Conservation (phyloP, 2,329 filamentous ascomycete species). For the Didymella segeticola region DNA sequence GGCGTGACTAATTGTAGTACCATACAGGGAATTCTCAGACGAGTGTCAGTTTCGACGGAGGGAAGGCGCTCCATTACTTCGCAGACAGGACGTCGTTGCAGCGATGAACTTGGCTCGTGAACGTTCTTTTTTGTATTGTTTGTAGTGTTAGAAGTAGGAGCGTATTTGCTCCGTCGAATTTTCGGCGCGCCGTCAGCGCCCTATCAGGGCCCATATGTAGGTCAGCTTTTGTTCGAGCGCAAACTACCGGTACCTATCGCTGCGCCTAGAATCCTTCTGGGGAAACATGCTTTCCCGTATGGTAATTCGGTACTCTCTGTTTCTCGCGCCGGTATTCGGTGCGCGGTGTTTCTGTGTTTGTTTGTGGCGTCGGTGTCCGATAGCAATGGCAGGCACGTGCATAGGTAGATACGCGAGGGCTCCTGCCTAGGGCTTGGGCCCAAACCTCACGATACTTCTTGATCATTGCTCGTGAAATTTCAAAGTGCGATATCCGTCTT, state of each 20-base stretch:
- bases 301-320: not conserved
- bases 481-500: not conserved
- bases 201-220: not conserved
- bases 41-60: no score
- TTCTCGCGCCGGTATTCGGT: not conserved
- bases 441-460: not conserved
- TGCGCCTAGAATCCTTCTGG: not conserved
- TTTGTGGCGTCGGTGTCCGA: not conserved
- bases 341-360: constrained; percentile 1
- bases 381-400: constrained; percentile 1
- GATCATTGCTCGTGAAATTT: not conserved
- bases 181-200: not conserved
- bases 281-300: not conserved
- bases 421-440: no score
- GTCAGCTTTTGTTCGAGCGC: no score
- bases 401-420: not conserved
- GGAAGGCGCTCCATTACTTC: no score
- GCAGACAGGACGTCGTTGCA: no score
- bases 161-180: not conserved
- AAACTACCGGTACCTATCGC: not conserved
- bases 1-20: no score
- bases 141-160: no score
- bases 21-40: no score
- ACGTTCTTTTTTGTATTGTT: no score
- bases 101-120: no score